These are phyloP conservation scores for Vicia faba DNA, from an alignment of 306 rosid species.

Conservation along the genomic window DNA sequence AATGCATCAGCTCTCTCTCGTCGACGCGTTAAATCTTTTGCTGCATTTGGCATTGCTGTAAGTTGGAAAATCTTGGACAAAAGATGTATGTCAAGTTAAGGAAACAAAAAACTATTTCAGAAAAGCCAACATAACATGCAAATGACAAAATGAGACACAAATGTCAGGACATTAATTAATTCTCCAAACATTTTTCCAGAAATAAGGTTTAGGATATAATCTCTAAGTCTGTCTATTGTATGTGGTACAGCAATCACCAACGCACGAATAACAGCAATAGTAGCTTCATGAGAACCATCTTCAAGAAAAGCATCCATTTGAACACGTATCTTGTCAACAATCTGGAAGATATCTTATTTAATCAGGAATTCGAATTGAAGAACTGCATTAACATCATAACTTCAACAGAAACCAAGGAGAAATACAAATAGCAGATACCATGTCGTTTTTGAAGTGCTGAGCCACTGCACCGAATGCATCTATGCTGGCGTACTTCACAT, in stretches of 20 bases:
- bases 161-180: constrained; percentile 8
- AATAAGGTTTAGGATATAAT: constrained; percentile 78
- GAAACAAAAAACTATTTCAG: constrained; percentile 46
- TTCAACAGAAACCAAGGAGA: constrained; percentile 35
- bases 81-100: constrained; percentile 79
- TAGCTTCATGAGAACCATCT: constrained; percentile 97
- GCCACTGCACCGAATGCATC: constrained; percentile 95
- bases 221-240: constrained; percentile 85
- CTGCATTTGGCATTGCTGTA: constrained; percentile 53
- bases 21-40: constrained; percentile 66
- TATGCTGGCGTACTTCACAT: constrained; percentile 94
- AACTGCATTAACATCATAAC: constrained; percentile 30
- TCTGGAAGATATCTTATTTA: constrained; percentile 49
- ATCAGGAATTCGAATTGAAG: constrained; percentile 36
- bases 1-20: constrained; percentile 77
- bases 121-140: constrained; percentile 31
- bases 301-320: constrained; percentile 99
- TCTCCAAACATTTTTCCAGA: constrained; percentile 11
- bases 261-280: constrained; percentile 88
- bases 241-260: constrained; percentile 92
- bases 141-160: constrained; percentile 33
- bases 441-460: constrained; percentile 85
- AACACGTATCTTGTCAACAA: constrained; percentile 95
- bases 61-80: constrained; percentile 93
- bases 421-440: constrained; percentile 53